These are phyloP conservation scores for Komagataella mondaviorum DNA, from an alignment of 805 yeast genomes.

Conservation along the genomic window DNA sequence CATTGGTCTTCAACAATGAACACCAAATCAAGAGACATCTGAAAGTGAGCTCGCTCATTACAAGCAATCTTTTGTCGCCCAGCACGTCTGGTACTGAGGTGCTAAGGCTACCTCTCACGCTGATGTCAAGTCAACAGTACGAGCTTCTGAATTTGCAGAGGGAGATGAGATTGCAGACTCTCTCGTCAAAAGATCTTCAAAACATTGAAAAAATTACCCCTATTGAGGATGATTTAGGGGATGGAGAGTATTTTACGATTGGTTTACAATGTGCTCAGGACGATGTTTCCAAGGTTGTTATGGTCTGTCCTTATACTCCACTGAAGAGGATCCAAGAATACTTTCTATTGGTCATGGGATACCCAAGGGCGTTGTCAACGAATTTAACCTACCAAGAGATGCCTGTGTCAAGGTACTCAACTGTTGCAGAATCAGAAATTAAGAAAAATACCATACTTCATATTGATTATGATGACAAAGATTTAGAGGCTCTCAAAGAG, in stretches of 20 bases:
- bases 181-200: background rate
- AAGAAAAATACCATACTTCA: background rate
- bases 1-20: background rate
- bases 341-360: background rate
- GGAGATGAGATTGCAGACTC: background rate
- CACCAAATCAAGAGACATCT: background rate
- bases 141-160: background rate
- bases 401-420: background rate
- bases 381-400: background rate
- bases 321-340: background rate
- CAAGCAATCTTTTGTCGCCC: background rate
- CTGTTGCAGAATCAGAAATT: background rate
- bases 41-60: background rate
- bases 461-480: background rate
- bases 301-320: background rate
- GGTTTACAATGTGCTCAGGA: background rate
- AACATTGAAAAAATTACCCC: background rate
- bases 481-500: background rate
- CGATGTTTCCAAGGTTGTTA: background rate
- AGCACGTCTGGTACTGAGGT: background rate
- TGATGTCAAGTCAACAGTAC: background rate
- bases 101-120: background rate
- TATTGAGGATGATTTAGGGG: background rate
- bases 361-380: background rate
- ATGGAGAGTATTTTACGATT: background rate